Base-by-base conservation (phyloP, 768 basidiomycete species). In the Sutorius australiensis region DNA sequence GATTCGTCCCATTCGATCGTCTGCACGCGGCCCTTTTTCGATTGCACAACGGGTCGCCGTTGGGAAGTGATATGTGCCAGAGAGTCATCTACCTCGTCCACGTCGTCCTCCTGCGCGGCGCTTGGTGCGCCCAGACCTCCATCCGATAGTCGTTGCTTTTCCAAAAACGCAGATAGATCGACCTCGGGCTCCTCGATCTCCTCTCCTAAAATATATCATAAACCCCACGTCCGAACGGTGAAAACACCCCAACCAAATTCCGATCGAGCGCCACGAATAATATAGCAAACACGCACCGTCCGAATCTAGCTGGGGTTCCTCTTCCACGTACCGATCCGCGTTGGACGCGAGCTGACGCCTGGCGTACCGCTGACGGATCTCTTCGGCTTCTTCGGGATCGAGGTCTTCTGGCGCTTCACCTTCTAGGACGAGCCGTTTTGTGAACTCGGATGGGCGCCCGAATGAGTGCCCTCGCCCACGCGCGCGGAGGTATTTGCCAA, bases 401-500 rank as follows among this genome's bases (percentile, higher is more conserved):
- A 69, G 16, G 14, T 75, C 73, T 1, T 58, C 70, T 6, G 9
- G 55, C 14, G 67, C 64, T 65, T 89, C 88, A 14, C 73, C 84
- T 55, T 85, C 84, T 4, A 89, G 73, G 7, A 83, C 45, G 8
- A 87, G 72, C 6, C 84, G 80, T 60, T 76, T 72, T n/a, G 69
- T 63, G 65, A 87, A 89, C 59, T 81, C 82, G 47, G 87, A 86
- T 5, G 83, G 82, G 34, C 85, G 82, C 2, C 86, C 84, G 10
- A 61, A 60, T 0, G 84, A 78, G 27, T 78, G 72, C 5, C 84
- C 83, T 39, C 84, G 72, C 3, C 88, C 88, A 4, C 84, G 72
- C 11, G 88, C 85, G 27, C 87, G 81, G 17, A 89, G 75, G 61
- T 85, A 86, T 69, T 89, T 90, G 0, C 87, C 87, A 3, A 82